Base-by-base conservation (phyloP, 768 basidiomycete genomes). In the Boletus rubescentipes region DNA sequence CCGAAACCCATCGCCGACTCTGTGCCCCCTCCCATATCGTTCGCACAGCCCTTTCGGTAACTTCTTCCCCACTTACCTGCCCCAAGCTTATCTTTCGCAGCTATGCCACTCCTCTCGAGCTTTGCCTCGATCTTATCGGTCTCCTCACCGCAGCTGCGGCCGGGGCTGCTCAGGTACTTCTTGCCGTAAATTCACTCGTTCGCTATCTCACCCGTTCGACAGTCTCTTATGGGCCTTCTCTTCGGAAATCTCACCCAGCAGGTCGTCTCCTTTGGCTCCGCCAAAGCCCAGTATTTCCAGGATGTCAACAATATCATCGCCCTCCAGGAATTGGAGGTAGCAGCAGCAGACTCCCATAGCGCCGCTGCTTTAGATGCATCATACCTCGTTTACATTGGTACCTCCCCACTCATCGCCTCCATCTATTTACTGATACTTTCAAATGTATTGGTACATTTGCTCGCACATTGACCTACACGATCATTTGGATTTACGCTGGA, bases 171-270 rank as follows among this genome's bases (percentile, higher is more conserved):
- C 89, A 92, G 77, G 88, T 89, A 55, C 64, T 26, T 16, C 50
- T 9, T 47, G 49, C 38, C 52, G 29, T 40, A 29, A 37, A 26
- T 34, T 10, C 37, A 41, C 42, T 39, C 40, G 11, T 39, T 21
- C n/a, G 3, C 38, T 16, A 1, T 7, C 53, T 55, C 32, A 54
- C 20, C 2, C 30, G 9, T 18, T 18, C 18, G 26, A 12, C 53
- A 88, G 84, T 87, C 87, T 8, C 74, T 89, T 42, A 88, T 91
- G 87, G 83, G 83, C 57, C 72, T 96, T 53, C 78, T 96, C 35
- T 96, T 96, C 68, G 93, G 93, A 38, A 83, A 83, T 46, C 81
- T 94, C 41, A 87, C 87, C 0, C 79, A 89, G 61, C 72, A 78
- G 38, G 91, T 91, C 71, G 86, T 91, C 63, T 51, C 58, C 10